These are phyloP conservation scores for Bathelium albidoporum DNA, from an alignment of 495 filamentous ascomycete genomes.

Conservation along the genomic window DNA sequence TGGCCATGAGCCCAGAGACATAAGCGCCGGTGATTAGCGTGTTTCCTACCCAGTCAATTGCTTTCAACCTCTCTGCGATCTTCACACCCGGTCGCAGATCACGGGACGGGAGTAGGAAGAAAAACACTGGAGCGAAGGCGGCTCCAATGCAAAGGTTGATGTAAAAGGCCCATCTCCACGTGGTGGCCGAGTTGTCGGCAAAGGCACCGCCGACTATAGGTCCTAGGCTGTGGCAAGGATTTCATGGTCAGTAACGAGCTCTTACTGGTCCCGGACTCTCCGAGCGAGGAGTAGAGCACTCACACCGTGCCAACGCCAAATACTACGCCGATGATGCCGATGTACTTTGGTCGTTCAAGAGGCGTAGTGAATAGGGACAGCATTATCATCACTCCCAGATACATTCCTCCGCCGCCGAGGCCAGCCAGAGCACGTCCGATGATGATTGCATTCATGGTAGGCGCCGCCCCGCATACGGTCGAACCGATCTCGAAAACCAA, in stretches of 20 bases:
- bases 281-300: not conserved
- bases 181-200: constrained; percentile 33
- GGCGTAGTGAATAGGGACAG: constrained; percentile 61
- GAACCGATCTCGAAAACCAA: constrained; percentile 20
- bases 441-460: constrained; percentile 20
- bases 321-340: not conserved
- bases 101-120: constrained; percentile 43
- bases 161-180: constrained; percentile 70
- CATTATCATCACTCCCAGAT: constrained; percentile 54
- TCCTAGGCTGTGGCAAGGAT: not conserved
- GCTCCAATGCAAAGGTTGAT: constrained; percentile 55
- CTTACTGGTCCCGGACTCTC: not conserved
- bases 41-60: not conserved
- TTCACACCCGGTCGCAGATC: constrained; percentile 36
- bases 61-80: constrained; percentile 22
- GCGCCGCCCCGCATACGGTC: constrained; percentile 23
- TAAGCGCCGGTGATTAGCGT: not conserved
- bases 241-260: not conserved
- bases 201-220: constrained; percentile 59
- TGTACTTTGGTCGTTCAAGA: constrained; percentile 41
- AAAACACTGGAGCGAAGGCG: constrained; percentile 42
- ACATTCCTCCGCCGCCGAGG: constrained; percentile 5
- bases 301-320: constrained; percentile 16
- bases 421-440: constrained; percentile 20
- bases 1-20: constrained; percentile 60